Conservation (phyloP, 768 basidiomycete genomes). For the Tylopilus sp. region DNA sequence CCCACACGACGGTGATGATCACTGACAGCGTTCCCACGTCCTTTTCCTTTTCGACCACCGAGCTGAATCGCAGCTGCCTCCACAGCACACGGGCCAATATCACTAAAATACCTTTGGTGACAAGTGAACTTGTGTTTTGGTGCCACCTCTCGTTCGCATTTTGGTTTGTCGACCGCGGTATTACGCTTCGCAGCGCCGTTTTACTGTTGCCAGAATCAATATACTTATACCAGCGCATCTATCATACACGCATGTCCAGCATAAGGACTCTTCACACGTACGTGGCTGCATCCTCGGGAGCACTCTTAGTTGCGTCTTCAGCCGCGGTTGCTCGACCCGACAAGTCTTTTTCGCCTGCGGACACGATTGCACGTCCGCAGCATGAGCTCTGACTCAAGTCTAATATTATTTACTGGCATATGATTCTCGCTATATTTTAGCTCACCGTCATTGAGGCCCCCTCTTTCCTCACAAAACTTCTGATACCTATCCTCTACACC, state of each 20-base stretch:
- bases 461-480: slow-evolving; percentile 70
- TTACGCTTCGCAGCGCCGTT: background rate
- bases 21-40: background rate
- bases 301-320: slow-evolving; percentile 43
- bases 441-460: slow-evolving; percentile 65
- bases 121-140: background rate
- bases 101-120: background rate
- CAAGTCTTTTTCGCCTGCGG: slow-evolving; percentile 68
- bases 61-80: background rate
- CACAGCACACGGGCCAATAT: background rate
- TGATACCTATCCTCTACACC: slow-evolving; percentile 70
- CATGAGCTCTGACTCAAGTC: too few species aligned
- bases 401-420: slow-evolving; percentile 65
- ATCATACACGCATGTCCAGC: background rate
- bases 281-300: slow-evolving; percentile 2
- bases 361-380: slow-evolving; percentile 60
- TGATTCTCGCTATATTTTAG: slow-evolving; percentile 65
- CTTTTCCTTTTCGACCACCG: too few species aligned
- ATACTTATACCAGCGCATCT: background rate
- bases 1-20: background rate
- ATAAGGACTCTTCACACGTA: slow-evolving; percentile 6
- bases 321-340: slow-evolving; percentile 68
- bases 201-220: background rate
- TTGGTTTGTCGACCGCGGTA: background rate
- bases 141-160: background rate